phyloP scores from a whole-genome alignment of 192 early-diverging fungal genomes.

The Thoreauomyces humboldtii region DNA sequence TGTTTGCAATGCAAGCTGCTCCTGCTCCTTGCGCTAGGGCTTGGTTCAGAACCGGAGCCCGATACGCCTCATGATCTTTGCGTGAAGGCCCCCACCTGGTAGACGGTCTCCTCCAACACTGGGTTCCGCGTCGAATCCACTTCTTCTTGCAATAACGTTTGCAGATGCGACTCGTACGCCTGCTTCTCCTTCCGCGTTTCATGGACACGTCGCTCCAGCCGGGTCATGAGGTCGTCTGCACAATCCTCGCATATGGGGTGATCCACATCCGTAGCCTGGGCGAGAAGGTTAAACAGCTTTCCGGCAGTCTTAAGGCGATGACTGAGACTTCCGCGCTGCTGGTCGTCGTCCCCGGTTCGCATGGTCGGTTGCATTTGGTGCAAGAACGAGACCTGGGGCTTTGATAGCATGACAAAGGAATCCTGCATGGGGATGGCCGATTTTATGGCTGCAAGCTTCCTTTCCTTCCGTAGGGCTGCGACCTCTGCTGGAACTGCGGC shows the following conservation, averaged over 20 bases:
- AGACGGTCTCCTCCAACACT: neutral
- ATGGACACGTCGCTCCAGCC: constrained; percentile 64
- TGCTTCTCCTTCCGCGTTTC: constrained; percentile 73
- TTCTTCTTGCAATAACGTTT: constrained; percentile 21
- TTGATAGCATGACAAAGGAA: constrained; percentile 60
- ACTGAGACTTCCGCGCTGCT: constrained; percentile 34
- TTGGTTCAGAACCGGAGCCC: neutral
- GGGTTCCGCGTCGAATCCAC: constrained; percentile 44
- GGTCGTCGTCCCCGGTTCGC: neutral
- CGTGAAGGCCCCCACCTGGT: neutral
- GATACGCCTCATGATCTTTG: neutral
- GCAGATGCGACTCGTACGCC: constrained; percentile 72
- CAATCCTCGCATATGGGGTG: constrained; percentile 93
- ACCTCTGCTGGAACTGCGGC: constrained; percentile 13
- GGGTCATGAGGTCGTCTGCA: constrained; percentile 71
- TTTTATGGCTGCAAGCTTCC: constrained; percentile 11
- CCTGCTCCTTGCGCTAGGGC: constrained; percentile 32
- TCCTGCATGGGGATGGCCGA: constrained; percentile 38
- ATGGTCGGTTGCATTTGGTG: neutral
- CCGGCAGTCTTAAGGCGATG: constrained; percentile 61
- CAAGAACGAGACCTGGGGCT: constrained; percentile 45
- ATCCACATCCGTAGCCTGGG: constrained; percentile 66
- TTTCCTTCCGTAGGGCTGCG: constrained; percentile 4
- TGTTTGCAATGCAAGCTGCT: constrained; percentile 41
- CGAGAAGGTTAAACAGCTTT: constrained; percentile 76